Conservation (phyloP, 2,329 filamentous ascomycete species). For the Pestalotiopsis sp. region DNA sequence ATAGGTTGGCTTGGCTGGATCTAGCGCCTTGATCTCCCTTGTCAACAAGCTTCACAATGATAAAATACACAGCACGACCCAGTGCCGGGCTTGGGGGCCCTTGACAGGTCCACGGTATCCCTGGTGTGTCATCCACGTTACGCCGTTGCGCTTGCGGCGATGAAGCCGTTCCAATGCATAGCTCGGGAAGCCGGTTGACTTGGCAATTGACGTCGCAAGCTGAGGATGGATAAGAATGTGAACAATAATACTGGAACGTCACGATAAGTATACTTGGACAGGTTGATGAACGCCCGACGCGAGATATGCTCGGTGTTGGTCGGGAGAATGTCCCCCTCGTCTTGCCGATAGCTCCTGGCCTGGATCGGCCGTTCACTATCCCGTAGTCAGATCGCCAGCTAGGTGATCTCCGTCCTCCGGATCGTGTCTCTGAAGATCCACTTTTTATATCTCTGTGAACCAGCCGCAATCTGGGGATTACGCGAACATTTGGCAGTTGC, state of each 20-base stretch:
- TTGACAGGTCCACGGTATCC: background rate
- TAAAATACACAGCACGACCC: background rate
- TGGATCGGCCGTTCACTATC: background rate
- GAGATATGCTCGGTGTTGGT: background rate
- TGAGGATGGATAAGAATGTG: background rate
- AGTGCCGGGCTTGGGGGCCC: background rate
- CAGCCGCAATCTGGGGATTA: background rate
- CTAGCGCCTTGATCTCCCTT: background rate
- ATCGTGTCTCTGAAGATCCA: background rate
- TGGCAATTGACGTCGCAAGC: background rate
- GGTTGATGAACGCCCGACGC: background rate
- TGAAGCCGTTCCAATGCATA: conserved; percentile 1
- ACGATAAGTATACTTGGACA: background rate
- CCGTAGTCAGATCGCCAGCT: background rate
- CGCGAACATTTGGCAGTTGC: background rate
- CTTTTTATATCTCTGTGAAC: background rate
- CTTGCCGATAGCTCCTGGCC: background rate
- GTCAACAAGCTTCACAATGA: background rate
- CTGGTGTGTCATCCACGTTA: background rate
- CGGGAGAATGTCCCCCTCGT: background rate
- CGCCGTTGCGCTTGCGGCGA: background rate
- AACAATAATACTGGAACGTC: background rate
- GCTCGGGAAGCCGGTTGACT: background rate
- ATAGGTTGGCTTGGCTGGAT: conserved; percentile 1
- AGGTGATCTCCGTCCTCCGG: background rate